Evolutionary conservation across 306 rosid genomes (phyloP).

Genomic region (Trifolium pratense): DNA sequence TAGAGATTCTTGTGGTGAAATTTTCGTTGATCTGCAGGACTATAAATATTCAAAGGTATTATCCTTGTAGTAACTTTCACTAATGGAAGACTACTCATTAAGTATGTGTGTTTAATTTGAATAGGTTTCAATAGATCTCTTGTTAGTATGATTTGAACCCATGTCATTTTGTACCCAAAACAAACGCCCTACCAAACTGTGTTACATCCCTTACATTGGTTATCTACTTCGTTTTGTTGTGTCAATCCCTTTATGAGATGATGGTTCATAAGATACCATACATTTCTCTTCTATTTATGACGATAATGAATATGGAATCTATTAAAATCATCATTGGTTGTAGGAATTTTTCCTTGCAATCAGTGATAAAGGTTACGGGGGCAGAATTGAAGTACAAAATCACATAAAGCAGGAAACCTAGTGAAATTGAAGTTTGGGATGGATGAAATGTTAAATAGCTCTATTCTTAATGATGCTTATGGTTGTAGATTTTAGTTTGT

Average conservation of each 20-base stretch:
- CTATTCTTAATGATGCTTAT: neutral
- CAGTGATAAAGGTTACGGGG: neutral
- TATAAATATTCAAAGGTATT: constrained; percentile 79
- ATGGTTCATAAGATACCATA: neutral
- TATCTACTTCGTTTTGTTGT: constrained; percentile 17
- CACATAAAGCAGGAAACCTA: neutral
- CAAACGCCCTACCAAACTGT: neutral
- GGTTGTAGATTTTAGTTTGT: constrained; percentile 4
- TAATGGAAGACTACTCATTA: neutral
- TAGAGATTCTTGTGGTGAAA: constrained; percentile 95
- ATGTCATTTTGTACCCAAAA: neutral
- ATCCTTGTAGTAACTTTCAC: constrained; percentile 1
- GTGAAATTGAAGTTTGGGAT: neutral
- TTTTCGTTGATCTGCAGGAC: constrained; percentile 87
- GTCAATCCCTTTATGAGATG: neutral
- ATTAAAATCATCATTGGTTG: neutral
- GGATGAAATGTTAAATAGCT: neutral
- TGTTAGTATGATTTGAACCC: neutral
- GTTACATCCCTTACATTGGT: neutral
- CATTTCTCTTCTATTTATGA: neutral
- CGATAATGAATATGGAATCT: neutral
- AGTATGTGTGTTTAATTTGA: neutral
- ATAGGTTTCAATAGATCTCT: neutral
- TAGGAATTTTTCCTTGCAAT: neutral
- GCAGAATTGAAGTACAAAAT: neutral